phyloP scores from a whole-genome alignment of 1,284 basidiomycete species.

The Ganoderma lucidum region DNA sequence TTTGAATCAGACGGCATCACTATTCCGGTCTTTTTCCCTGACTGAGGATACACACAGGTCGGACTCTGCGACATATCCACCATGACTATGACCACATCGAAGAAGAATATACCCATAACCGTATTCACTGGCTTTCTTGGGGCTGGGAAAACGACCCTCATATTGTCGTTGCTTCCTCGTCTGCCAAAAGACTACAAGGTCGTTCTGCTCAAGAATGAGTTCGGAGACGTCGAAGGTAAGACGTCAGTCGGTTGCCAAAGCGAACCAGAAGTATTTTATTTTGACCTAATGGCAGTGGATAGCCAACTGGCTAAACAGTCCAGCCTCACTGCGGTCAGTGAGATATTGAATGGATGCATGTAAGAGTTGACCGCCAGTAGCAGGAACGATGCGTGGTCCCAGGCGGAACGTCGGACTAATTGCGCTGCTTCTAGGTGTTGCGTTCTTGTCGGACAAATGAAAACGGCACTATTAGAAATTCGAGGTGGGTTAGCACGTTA shows the following conservation, averaged over 20 bases:
- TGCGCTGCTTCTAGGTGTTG: slow-evolving; percentile 69
- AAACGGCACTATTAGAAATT: slow-evolving; percentile 87
- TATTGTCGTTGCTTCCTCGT: slow-evolving; percentile 82
- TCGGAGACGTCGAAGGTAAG: slow-evolving; percentile 81
- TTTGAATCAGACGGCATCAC: background rate
- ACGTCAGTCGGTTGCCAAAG: background rate
- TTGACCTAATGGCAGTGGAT: slow-evolving; percentile 60
- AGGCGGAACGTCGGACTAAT: background rate
- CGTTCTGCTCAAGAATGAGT: slow-evolving; percentile 90
- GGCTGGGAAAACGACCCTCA: slow-evolving; percentile 73
- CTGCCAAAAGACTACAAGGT: slow-evolving; percentile 86
- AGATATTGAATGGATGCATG: slow-evolving; percentile 95
- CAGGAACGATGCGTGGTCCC: background rate
- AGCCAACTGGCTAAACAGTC: slow-evolving; percentile 88
- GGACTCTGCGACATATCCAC: too few relatives aligned
- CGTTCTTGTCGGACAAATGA: slow-evolving; percentile 91
- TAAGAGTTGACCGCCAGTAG: slow-evolving; percentile 44
- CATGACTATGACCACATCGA: background rate
- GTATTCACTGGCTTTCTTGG: slow-evolving; percentile 89
- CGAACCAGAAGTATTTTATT: background rate
- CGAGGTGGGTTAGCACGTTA: slow-evolving; percentile 55
- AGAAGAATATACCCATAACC: slow-evolving; percentile 72
- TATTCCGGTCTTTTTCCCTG: slow-evolving; percentile 3
- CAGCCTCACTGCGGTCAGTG: slow-evolving; percentile 83
- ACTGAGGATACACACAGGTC: background rate